Percentiles rank a stretch among this genome's conserved stretches.
Conservation (phyloP, 352 stramenopile species). For the Phytopythium oedochilum region DNA sequence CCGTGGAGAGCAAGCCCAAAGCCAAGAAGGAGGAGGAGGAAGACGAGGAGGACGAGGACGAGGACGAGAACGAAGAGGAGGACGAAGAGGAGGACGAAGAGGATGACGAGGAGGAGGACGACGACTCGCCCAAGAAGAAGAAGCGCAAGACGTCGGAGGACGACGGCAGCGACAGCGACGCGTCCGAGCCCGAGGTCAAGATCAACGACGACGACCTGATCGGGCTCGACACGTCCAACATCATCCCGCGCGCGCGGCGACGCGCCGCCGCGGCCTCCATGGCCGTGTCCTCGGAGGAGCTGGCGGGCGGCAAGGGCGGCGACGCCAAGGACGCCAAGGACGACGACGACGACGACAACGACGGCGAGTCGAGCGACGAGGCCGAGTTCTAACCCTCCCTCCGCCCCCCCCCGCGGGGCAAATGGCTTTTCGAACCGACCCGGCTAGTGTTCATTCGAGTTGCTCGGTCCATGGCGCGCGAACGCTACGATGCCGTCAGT, state of each 20-base stretch:
- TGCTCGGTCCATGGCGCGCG: too few species aligned
- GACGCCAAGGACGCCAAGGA: conserved; percentile 6
- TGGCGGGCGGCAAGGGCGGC: conserved; percentile 14
- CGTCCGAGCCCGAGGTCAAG: conserved; percentile 74
- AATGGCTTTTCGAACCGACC: too few species aligned
- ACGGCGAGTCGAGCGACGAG: conserved; percentile 79
- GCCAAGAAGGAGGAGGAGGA: conserved; percentile 40
- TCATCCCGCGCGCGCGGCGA: conserved; percentile 73
- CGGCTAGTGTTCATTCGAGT: too few species aligned
- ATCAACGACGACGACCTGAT: conserved; percentile 86
- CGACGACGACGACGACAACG: conserved; percentile 66
- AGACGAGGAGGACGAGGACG: conserved; percentile 36
- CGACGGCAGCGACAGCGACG: conserved; percentile 57
- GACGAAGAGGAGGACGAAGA: conserved; percentile 44
- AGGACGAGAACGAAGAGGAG: conserved; percentile 33
- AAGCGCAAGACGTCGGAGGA: conserved; percentile 62
- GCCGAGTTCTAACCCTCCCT: conserved; percentile 84
- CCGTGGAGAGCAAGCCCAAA: conserved; percentile 34
- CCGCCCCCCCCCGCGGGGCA: too few species aligned
- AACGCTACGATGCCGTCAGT: conserved; percentile 2
- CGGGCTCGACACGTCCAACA: conserved; percentile 80
- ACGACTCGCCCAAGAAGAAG: conserved; percentile 54
- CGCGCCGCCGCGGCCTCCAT: conserved; percentile 68
- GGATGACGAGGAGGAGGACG: conserved; percentile 39
- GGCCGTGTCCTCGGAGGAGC: conserved; percentile 60